Percentiles rank a stretch among this genome's conserved stretches.
Evolutionary conservation across 1,284 basidiomycete species (phyloP).

Genomic region (Sphagnurus paluster): DNA sequence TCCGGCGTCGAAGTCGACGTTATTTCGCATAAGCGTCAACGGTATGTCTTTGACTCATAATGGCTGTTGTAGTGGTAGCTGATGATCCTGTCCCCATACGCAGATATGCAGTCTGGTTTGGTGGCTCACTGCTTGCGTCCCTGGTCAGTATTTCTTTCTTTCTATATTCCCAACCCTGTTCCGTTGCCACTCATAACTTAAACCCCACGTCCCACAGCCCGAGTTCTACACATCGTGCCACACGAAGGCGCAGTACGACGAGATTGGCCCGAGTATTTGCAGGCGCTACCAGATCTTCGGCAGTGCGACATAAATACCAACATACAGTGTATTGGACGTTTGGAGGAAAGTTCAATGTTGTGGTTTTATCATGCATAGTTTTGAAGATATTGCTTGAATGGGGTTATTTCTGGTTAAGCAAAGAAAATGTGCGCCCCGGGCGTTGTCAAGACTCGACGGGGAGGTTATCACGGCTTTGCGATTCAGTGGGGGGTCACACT

Average conservation of each 20-base stretch:
- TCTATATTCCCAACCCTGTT: conserved; percentile 8
- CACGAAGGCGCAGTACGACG: conserved; percentile 96
- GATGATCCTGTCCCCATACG: conserved; percentile 10
- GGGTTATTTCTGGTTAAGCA: no score
- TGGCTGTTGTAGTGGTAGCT: not conserved
- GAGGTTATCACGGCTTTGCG: no score
- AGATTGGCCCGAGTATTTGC: conserved; percentile 95
- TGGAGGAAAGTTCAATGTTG: no score
- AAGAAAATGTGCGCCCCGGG: no score
- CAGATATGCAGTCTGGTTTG: conserved; percentile 97
- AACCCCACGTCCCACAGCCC: no score
- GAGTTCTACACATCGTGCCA: conserved; percentile 99
- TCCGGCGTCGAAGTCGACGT: conserved; percentile 96
- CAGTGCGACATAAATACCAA: conserved; percentile 65
- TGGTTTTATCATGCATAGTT: no score
- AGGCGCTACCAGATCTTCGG: conserved; percentile 95
- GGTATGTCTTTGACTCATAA: conserved; percentile 43
- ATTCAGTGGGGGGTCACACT: no score
- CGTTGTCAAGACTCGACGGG: no score
- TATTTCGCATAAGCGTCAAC: conserved; percentile 97
- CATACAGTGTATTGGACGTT: no score
- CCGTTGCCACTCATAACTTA: no score
- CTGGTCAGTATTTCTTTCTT: conserved; percentile 56
- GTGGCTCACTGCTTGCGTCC: conserved; percentile 91
- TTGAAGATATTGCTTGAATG: no score